Percentiles rank a stretch among this genome's conserved stretches.
These are phyloP conservation scores for Ceratorhiza oryzae-sativae DNA, from an alignment of 1,284 basidiomycete genomes.

Conservation along the genomic window DNA sequence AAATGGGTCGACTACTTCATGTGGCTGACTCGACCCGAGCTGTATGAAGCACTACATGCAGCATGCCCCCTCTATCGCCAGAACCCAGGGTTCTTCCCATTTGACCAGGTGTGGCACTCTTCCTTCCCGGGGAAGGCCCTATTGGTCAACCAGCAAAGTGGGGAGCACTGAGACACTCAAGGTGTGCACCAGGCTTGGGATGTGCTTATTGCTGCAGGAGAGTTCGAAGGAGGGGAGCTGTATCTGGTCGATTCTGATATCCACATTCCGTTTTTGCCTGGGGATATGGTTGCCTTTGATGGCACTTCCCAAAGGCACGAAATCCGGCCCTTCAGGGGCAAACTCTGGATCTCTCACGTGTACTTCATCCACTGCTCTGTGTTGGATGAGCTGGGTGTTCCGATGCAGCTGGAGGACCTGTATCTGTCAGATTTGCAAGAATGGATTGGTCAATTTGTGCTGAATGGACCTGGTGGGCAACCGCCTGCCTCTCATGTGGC, in stretches of 20 bases:
- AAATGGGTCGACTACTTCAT: not conserved
- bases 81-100: not conserved
- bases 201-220: not conserved
- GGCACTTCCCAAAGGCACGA: not conserved
- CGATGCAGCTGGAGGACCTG: no score
- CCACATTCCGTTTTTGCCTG: not conserved
- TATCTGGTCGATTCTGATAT: not conserved
- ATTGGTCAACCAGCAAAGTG: not conserved
- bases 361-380: constrained; percentile 3
- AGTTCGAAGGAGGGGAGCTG: not conserved
- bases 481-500: no score
- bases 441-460: no score
- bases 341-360: not conserved
- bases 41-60: not conserved
- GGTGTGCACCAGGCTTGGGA: not conserved
- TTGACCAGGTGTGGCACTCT: not conserved
- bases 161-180: not conserved
- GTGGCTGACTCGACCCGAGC: not conserved
- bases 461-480: no score
- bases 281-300: not conserved
- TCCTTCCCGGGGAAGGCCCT: not conserved
- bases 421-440: no score
- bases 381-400: not conserved
- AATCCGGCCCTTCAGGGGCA: not conserved
- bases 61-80: not conserved